Conservation (phyloP, 768 basidiomycete genomes). For the Calocera cornea region DNA sequence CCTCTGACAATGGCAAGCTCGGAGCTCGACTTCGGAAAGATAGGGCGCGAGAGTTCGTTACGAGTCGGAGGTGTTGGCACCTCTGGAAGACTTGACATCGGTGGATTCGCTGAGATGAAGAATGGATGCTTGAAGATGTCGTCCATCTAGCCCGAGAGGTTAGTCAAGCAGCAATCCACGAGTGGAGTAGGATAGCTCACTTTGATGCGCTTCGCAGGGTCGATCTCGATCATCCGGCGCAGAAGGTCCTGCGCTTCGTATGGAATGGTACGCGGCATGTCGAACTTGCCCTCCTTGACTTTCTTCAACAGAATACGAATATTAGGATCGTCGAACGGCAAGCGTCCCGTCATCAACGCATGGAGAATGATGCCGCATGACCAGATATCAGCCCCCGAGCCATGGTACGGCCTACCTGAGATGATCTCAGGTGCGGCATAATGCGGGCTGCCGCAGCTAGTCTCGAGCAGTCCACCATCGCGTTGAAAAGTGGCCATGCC, state of each 20-base stretch:
- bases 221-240: slow-evolving; percentile 74
- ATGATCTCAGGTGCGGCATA: slow-evolving; percentile 97
- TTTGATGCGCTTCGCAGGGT: slow-evolving; percentile 64
- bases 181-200: slow-evolving; percentile 32
- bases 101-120: slow-evolving; percentile 39
- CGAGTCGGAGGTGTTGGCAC: slow-evolving; percentile 46
- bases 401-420: slow-evolving; percentile 75
- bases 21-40: slow-evolving; percentile 53
- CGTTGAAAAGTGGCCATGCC: slow-evolving; percentile 96
- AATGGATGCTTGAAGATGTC: slow-evolving; percentile 81
- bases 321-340: slow-evolving; percentile 91
- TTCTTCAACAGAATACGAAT: slow-evolving; percentile 56
- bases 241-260: slow-evolving; percentile 76
- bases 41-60: slow-evolving; percentile 53
- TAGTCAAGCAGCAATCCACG: background rate
- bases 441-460: slow-evolving; percentile 91
- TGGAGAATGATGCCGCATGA: slow-evolving; percentile 90
- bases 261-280: slow-evolving; percentile 68
- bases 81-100: slow-evolving; percentile 23
- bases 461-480: slow-evolving; percentile 72
- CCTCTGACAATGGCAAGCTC: slow-evolving; percentile 67
- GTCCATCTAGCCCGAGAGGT: slow-evolving; percentile 46
- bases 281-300: slow-evolving; percentile 76
- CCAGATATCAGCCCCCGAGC: slow-evolving; percentile 89
- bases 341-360: slow-evolving; percentile 74